phyloP scores from a whole-genome alignment of 148 eudicot species.

The Cornus kousa region DNA sequence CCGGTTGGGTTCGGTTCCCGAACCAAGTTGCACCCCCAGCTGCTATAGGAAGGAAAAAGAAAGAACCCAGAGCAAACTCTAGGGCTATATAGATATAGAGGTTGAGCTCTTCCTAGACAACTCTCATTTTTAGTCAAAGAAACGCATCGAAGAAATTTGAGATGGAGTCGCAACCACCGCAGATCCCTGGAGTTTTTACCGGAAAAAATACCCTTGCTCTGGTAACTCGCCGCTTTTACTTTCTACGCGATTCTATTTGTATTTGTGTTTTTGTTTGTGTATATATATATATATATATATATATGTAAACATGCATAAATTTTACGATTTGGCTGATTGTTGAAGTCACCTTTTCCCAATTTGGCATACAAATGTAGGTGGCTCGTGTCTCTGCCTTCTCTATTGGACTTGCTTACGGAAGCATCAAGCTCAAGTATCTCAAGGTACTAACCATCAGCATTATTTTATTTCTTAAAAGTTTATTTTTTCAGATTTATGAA shows the following conservation, averaged over 20 bases:
- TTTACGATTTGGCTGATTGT: neutral
- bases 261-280: neutral
- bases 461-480: neutral
- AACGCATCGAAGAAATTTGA: neutral
- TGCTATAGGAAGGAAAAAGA: neutral
- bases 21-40: too few relatives aligned
- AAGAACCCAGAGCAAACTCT: neutral
- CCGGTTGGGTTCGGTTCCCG: too few relatives aligned
- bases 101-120: neutral
- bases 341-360: neutral
- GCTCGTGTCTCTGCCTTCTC: slow-evolving; percentile 64
- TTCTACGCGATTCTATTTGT: neutral
- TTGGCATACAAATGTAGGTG: slow-evolving; percentile 25
- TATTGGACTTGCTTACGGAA: slow-evolving; percentile 57
- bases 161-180: neutral
- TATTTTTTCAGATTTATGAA: neutral
- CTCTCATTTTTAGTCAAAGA: neutral
- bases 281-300: neutral
- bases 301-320: neutral
- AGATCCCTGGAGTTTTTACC: neutral
- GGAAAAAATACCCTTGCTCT: neutral
- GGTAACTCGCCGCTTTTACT: neutral
- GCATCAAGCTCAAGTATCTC: slow-evolving; percentile 58
- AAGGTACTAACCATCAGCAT: slow-evolving; percentile 30
- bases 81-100: neutral